Evolutionary conservation across 768 basidiomycete species (phyloP).

Genomic region (Trametes cingulata): DNA sequence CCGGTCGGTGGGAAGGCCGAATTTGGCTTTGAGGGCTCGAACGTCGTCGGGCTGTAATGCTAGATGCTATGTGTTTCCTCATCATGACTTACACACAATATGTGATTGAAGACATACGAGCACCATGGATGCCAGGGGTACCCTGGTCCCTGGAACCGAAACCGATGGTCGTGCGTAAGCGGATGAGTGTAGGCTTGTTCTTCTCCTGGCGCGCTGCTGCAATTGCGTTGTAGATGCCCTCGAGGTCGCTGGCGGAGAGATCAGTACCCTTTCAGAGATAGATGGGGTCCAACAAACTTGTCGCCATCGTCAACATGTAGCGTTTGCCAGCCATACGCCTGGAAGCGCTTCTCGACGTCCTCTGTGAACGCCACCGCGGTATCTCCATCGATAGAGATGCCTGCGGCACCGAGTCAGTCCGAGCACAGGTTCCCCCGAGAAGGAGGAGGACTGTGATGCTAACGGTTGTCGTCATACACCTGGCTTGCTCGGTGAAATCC

Average conservation of each 20-base stretch:
- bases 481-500: conserved; percentile 32
- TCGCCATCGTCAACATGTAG: conserved; percentile 82
- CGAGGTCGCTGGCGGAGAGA: conserved; percentile 58
- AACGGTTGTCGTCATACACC: conserved; percentile 97
- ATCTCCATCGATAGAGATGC: conserved; percentile 96
- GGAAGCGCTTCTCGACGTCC: conserved; percentile 85
- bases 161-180: conserved; percentile 87
- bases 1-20: conserved; percentile 79
- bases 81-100: not conserved
- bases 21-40: conserved; percentile 76
- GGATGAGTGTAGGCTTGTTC: conserved; percentile 85
- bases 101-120: conserved; percentile 71
- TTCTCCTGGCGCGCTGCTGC: conserved; percentile 73
- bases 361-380: conserved; percentile 94
- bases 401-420: conserved; percentile 38
- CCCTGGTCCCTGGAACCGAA: conserved; percentile 92
- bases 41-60: conserved; percentile 95
- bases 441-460: conserved; percentile 30
- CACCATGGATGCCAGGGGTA: conserved; percentile 91
- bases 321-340: conserved; percentile 93
- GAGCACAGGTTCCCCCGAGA: conserved; percentile 4
- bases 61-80: conserved; percentile 27
- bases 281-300: conserved; percentile 43
- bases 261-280: conserved; percentile 7
- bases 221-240: conserved; percentile 76